These are phyloP conservation scores for Neurospora sublineolata DNA, from an alignment of 495 filamentous ascomycete genomes.

Conservation along the genomic window DNA sequence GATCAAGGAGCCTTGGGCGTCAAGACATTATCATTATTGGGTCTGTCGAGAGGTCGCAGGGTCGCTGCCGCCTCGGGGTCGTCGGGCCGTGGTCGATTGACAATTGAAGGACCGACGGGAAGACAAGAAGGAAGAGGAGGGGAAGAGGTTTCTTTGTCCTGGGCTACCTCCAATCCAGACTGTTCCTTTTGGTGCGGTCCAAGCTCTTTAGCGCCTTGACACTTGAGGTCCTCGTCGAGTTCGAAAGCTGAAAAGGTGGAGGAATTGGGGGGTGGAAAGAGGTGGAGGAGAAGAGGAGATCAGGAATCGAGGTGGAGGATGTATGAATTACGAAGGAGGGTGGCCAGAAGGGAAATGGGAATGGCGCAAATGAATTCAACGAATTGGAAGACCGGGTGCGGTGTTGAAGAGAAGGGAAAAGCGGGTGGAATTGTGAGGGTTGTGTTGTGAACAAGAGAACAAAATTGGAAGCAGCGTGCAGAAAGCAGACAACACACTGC, in stretches of 20 bases:
- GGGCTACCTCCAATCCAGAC: background rate
- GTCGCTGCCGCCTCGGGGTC: background rate
- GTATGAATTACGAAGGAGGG: background rate
- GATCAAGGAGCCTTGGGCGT: conserved; percentile 8
- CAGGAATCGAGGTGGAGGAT: background rate
- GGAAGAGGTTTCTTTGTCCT: background rate
- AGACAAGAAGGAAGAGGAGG: background rate
- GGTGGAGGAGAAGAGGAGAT: background rate
- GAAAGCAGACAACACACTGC: background rate
- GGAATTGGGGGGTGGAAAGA: background rate
- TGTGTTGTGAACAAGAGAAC: background rate
- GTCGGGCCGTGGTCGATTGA: conserved; percentile 3
- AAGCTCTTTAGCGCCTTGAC: background rate
- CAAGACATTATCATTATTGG: conserved; percentile 15
- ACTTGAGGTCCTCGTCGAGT: background rate
- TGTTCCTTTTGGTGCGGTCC: background rate
- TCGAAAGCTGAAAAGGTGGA: background rate
- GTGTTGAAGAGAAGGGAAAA: background rate
- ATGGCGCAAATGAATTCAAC: background rate
- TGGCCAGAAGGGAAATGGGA: background rate
- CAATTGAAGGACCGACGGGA: conserved; percentile 1
- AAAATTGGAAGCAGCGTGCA: background rate
- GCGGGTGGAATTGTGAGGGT: background rate
- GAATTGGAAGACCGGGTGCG: background rate
- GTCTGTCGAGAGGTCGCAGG: conserved; percentile 3